These are phyloP conservation scores for Euclidium syriacum DNA, from an alignment of 345 rosid genomes.

Conservation along the genomic window DNA sequence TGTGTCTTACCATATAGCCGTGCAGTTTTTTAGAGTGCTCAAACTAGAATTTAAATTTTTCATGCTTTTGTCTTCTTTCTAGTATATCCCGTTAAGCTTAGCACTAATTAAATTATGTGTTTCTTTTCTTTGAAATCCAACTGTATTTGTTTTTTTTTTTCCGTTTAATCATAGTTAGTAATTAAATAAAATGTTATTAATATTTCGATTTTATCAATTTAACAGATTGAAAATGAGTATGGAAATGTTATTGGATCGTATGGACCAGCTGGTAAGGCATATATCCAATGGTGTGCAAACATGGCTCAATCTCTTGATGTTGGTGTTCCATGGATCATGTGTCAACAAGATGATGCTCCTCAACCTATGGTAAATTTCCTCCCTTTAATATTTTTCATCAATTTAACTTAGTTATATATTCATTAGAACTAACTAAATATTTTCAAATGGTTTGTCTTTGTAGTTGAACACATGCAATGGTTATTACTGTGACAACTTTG, in stretches of 20 bases:
- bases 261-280: conserved; percentile 25
- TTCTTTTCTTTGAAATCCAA: too few species aligned
- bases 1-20: too few species aligned
- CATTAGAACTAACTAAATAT: background rate
- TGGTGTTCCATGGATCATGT: conserved; percentile 64
- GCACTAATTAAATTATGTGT: too few species aligned
- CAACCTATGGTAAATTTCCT: conserved; percentile 34
- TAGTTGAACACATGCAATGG: conserved; percentile 58
- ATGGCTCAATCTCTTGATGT: conserved; percentile 35
- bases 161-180: background rate
- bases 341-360: conserved; percentile 47
- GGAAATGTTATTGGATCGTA: conserved; percentile 30
- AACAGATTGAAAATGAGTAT: conserved; percentile 39
- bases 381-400: background rate
- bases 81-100: too few species aligned
- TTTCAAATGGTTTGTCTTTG: background rate
- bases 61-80: too few species aligned
- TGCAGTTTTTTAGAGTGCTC: too few species aligned
- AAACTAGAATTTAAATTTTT: too few species aligned
- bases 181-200: too few species aligned
- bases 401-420: background rate
- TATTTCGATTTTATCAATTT: background rate
- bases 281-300: conserved; percentile 31
- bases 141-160: too few species aligned
- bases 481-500: conserved; percentile 41